These are phyloP conservation scores for Paecilomyces dactylethromorphus DNA, from an alignment of 2,329 filamentous ascomycete genomes.

Conservation along the genomic window DNA sequence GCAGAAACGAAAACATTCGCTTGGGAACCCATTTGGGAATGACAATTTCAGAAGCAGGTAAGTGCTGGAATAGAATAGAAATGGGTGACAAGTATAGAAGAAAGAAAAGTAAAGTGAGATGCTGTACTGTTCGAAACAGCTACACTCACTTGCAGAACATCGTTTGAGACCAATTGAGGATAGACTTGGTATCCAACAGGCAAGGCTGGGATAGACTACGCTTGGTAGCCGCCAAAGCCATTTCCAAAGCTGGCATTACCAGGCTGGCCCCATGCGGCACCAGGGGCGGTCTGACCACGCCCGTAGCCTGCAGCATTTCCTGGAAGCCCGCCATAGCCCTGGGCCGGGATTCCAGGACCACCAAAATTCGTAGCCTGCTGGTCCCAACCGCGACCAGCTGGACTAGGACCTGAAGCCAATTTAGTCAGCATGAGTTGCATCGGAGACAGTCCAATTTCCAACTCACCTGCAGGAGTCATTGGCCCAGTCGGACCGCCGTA, in stretches of 20 bases:
- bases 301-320: conserved; percentile 77
- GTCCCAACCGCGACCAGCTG: conserved; percentile 50
- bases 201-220: conserved; percentile 31
- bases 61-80: conserved; percentile 13
- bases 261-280: conserved; percentile 48
- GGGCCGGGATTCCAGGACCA: conserved; percentile 36
- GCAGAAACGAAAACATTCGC: conserved; percentile 24
- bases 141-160: background rate
- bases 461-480: conserved; percentile 54
- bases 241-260: conserved; percentile 45
- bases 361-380: conserved; percentile 49
- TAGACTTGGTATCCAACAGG: background rate
- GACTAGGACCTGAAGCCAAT: conserved; percentile 42
- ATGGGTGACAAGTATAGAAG: conserved; percentile 9
- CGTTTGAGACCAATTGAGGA: background rate
- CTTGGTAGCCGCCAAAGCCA: conserved; percentile 56
- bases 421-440: conserved; percentile 36
- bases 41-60: conserved; percentile 14
- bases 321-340: conserved; percentile 58
- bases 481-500: conserved; percentile 66
- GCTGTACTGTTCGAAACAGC: conserved; percentile 9
- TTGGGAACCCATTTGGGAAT: conserved; percentile 30
- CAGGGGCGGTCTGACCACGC: conserved; percentile 57
- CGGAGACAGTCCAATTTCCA: background rate
- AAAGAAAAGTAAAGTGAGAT: conserved; percentile 7